A percentile compares a stretch with the other conserved stretches of the same genome.
Evolutionary conservation across 768 basidiomycete genomes (phyloP).

Genomic region (Holtermannia corniformis): DNA sequence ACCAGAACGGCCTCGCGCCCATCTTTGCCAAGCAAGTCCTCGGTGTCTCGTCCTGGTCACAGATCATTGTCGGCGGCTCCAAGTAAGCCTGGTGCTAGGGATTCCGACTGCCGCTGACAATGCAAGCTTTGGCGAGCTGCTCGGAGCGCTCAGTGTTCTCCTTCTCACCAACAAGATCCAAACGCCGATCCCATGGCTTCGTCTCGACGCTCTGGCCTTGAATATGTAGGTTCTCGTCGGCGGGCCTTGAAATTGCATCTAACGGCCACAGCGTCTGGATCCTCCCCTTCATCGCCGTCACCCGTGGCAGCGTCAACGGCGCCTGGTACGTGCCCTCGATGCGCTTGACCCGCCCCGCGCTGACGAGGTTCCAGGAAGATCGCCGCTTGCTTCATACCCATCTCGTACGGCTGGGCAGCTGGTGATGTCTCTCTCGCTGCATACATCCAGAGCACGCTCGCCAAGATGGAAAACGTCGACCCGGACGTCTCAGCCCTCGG

Average conservation of each 20-base stretch:
- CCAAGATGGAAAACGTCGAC: slow-evolving; percentile 15
- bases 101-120: neutral
- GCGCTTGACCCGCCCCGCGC: slow-evolving; percentile 1
- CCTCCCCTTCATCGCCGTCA: slow-evolving; percentile 18
- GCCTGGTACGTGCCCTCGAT: slow-evolving; percentile 30
- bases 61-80: slow-evolving; percentile 34
- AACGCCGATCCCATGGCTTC: slow-evolving; percentile 24
- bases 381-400: neutral
- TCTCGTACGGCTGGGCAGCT: slow-evolving; percentile 29
- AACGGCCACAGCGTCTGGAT: slow-evolving; percentile 36
- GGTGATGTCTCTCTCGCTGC: slow-evolving; percentile 38
- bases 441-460: slow-evolving; percentile 32
- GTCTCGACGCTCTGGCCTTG: slow-evolving; percentile 23
- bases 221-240: too few species aligned
- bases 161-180: slow-evolving; percentile 20
- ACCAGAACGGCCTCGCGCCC: slow-evolving; percentile 25
- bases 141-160: slow-evolving; percentile 22
- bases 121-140: slow-evolving; percentile 8
- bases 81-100: slow-evolving; percentile 21
- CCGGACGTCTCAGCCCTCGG: slow-evolving; percentile 30
- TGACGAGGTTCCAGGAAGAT: neutral
- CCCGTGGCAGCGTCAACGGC: slow-evolving; percentile 10
- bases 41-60: slow-evolving; percentile 25
- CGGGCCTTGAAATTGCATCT: too few species aligned
- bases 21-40: slow-evolving; percentile 31